Evolutionary conservation across 1,284 basidiomycete species (phyloP).

Genomic region (Ustilago shanxiensis): DNA sequence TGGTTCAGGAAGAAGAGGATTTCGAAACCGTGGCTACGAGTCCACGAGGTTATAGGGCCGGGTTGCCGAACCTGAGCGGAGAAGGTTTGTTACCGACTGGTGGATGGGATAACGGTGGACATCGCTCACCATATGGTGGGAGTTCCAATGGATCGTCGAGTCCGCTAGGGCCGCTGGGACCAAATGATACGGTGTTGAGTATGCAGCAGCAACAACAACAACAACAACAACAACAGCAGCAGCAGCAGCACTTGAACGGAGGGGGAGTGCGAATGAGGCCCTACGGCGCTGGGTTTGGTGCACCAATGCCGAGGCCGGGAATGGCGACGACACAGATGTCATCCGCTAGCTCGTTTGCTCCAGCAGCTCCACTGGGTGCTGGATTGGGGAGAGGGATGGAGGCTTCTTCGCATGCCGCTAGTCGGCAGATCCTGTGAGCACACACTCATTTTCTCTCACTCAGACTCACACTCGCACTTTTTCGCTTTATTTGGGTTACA

Average conservation of each 20-base stretch:
- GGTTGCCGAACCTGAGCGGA: conserved; percentile 15
- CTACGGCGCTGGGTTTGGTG: conserved; percentile 35
- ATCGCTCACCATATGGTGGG: conserved; percentile 25
- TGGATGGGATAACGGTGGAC: conserved; percentile 16
- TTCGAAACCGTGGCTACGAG: neutral
- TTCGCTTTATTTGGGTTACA: neutral
- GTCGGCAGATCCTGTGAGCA: conserved; percentile 26
- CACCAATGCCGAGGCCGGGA: conserved; percentile 32
- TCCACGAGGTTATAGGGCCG: conserved; percentile 15
- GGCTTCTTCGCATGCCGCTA: conserved; percentile 10
- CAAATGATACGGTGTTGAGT: conserved; percentile 27
- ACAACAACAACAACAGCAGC: conserved; percentile 22
- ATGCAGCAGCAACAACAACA: conserved; percentile 38
- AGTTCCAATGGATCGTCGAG: conserved; percentile 30
- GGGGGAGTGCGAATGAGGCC: conserved; percentile 29
- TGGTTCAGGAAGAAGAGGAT: conserved; percentile 11
- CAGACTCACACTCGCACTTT: too few relatives aligned
- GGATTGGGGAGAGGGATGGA: conserved; percentile 35
- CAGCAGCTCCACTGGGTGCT: conserved; percentile 27
- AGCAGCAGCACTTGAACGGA: conserved; percentile 11
- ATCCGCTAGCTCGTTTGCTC: conserved; percentile 30
- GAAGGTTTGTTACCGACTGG: conserved; percentile 13
- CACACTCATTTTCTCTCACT: neutral
- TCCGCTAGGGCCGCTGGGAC: conserved; percentile 37
- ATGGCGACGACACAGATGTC: conserved; percentile 31